phyloP scores from a whole-genome alignment of 768 basidiomycete species.

The Kwoniella newhampshirensis region DNA sequence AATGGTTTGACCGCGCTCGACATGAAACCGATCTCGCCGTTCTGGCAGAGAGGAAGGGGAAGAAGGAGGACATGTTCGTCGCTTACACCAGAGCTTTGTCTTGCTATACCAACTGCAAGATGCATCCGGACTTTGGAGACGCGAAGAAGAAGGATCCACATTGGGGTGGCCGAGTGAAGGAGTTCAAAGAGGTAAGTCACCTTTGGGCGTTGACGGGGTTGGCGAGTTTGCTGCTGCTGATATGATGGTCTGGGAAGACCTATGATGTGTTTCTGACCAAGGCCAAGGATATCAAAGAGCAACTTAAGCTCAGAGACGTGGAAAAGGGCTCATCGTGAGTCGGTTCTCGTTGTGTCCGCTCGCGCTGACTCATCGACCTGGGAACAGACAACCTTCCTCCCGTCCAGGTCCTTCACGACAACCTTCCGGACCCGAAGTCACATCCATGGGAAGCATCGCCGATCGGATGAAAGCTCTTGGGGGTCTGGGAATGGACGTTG shows the following conservation, averaged over 20 bases:
- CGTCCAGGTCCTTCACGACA: constrained; percentile 21
- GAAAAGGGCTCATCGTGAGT: constrained; percentile 46
- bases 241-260: constrained; percentile 22
- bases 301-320: constrained; percentile 55
- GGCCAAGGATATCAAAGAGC: constrained; percentile 58
- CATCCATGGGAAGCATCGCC: constrained; percentile 69
- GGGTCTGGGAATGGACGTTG: constrained; percentile 67
- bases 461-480: constrained; percentile 76
- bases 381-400: constrained; percentile 22
- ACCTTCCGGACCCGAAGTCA: constrained; percentile 55
- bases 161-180: constrained; percentile 36
- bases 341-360: neutral
- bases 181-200: constrained; percentile 40
- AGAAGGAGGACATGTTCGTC: constrained; percentile 47
- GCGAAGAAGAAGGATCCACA: constrained; percentile 30
- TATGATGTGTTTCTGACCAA: constrained; percentile 52
- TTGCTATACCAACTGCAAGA: constrained; percentile 29
- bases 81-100: constrained; percentile 35
- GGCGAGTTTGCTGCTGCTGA: neutral
- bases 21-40: constrained; percentile 38
- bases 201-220: neutral
- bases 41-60: constrained; percentile 33
- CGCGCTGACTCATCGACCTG: neutral
- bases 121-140: constrained; percentile 28
- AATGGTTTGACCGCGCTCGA: constrained; percentile 41